phyloP scores from a whole-genome alignment of 2,329 filamentous ascomycete species.

The Westerdykella aurantiaca region DNA sequence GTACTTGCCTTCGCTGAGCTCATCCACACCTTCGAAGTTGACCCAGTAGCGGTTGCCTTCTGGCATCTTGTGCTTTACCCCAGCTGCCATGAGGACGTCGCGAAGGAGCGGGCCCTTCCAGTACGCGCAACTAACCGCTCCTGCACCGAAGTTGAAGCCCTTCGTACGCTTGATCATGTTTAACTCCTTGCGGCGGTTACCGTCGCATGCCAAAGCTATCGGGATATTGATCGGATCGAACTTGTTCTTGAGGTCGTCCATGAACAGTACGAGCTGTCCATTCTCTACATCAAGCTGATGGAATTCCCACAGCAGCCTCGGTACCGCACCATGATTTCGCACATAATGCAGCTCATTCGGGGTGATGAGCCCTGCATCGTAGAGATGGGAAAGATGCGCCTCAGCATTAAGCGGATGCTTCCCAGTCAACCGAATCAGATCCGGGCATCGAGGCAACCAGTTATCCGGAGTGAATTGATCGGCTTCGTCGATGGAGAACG shows the following conservation, averaged over 20 bases:
- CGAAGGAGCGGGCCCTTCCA: conserved; percentile 25
- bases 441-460: conserved; percentile 46
- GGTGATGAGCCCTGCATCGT: conserved; percentile 46
- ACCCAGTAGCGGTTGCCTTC: conserved; percentile 37
- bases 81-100: conserved; percentile 45
- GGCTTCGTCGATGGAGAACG: conserved; percentile 42
- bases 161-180: conserved; percentile 48
- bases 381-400: conserved; percentile 39
- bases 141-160: conserved; percentile 53
- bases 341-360: conserved; percentile 50
- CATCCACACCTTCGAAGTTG: conserved; percentile 48
- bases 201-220: conserved; percentile 52
- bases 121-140: conserved; percentile 48
- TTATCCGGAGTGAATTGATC: conserved; percentile 52
- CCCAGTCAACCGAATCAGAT: conserved; percentile 48
- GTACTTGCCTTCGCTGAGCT: conserved; percentile 47
- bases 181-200: conserved; percentile 51
- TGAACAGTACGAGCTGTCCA: conserved; percentile 38
- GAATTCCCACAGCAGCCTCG: conserved; percentile 46
- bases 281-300: conserved; percentile 44
- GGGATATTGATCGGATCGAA: conserved; percentile 48
- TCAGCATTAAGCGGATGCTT: conserved; percentile 52
- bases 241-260: conserved; percentile 40
- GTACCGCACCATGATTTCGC: conserved; percentile 51
- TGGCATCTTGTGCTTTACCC: conserved; percentile 15